A percentile compares a stretch with the other conserved stretches of the same genome.
Conservation (phyloP, 2,329 filamentous ascomycete species). For the Fusarium pseudoanthophilum region DNA sequence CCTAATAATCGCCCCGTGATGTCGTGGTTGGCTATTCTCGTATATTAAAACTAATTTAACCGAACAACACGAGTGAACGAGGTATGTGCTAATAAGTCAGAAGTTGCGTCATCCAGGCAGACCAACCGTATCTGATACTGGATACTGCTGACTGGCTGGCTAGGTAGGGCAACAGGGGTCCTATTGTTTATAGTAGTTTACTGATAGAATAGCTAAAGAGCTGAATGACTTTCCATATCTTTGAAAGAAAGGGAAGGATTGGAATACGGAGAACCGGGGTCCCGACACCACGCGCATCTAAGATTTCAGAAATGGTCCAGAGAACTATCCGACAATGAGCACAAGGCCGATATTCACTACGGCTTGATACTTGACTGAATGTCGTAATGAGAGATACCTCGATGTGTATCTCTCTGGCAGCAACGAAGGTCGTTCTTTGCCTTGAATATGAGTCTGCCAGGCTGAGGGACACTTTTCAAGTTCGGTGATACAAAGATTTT, state of each 20-base stretch:
- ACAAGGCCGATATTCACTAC: slow-evolving; percentile 18
- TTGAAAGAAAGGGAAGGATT: background rate
- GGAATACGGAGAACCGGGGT: background rate
- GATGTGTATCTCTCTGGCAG: background rate
- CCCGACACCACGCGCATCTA: background rate
- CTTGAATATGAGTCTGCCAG: slow-evolving; percentile 34
- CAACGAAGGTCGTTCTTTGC: background rate
- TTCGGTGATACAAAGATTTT: background rate
- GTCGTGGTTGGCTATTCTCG: background rate
- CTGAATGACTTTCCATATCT: background rate
- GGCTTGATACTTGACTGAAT: slow-evolving; percentile 32
- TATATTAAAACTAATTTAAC: too few species aligned
- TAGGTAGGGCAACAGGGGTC: background rate
- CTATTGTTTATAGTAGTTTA: background rate
- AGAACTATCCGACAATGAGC: background rate
- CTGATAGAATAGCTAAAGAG: background rate
- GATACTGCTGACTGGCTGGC: background rate
- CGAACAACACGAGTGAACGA: background rate
- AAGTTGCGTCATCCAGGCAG: background rate
- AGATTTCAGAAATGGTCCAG: background rate
- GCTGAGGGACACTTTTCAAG: slow-evolving; percentile 30
- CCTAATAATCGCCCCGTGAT: background rate
- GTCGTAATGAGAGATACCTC: background rate
- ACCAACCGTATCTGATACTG: background rate
- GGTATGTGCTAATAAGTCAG: background rate